These are phyloP conservation scores for sunflower (Helianthus annuus) DNA, from an alignment of 129 eudicot genomes.

Conservation along the genomic window HanXRQr2.0-SUNRISE NC_035447.2:62184545-62185044, in stretches of 20 bases:
- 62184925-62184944: slow-evolving; percentile 1
- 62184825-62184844: too few species aligned
- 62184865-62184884: too few species aligned
- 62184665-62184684: background rate
- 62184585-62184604: slow-evolving; percentile 30
- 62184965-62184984: slow-evolving; percentile 12
- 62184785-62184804: background rate
- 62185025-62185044: background rate
- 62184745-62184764: slow-evolving; percentile 1
- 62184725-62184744: background rate
- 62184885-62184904: too few species aligned
- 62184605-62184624: slow-evolving; percentile 27
- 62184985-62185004: background rate
- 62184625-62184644: slow-evolving; percentile 22
- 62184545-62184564: slow-evolving; percentile 43
- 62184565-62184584: slow-evolving; percentile 41
- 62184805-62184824: too few species aligned
- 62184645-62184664: slow-evolving; percentile 18
- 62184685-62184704: background rate
- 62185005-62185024: background rate
- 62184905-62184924: slow-evolving; percentile 14
- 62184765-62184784: slow-evolving; percentile 1
- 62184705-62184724: slow-evolving; percentile 3
- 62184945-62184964: background rate
- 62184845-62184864: too few species aligned